Evolutionary conservation across 805 yeast genomes (phyloP).

Genomic region (Cyberlindnera maritima): DNA sequence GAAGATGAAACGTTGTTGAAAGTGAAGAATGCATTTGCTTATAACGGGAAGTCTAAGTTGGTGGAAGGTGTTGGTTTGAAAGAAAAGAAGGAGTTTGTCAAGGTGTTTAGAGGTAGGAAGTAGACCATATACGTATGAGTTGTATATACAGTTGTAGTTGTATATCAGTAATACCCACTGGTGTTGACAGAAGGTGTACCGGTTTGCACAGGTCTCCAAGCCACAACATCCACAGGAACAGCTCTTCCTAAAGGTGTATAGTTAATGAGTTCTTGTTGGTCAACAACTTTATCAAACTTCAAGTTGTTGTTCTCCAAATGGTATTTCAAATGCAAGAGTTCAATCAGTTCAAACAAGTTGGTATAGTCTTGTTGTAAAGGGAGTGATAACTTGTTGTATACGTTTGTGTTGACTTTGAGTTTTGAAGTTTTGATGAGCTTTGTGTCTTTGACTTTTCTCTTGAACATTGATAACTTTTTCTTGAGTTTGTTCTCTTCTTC

Average conservation of each 20-base stretch:
- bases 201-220: conserved; percentile 26
- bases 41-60: conserved; percentile 47
- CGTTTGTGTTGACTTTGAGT: conserved; percentile 8
- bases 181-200: too few species aligned
- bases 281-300: conserved; percentile 21
- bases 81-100: conserved; percentile 44
- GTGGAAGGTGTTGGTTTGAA: conserved; percentile 40
- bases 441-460: conserved; percentile 12
- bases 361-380: conserved; percentile 33
- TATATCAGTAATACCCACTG: conserved; percentile 8
- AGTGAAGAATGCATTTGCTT: conserved; percentile 34
- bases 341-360: conserved; percentile 39
- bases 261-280: conserved; percentile 10
- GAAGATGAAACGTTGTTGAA: conserved; percentile 25
- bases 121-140: too few species aligned
- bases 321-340: conserved; percentile 39
- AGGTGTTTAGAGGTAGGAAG: conserved; percentile 30
- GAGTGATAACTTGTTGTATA: conserved; percentile 8
- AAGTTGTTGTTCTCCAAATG: conserved; percentile 38
- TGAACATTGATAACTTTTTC: conserved; percentile 19
- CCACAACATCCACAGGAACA: conserved; percentile 18
- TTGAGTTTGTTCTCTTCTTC: conserved; percentile 13
- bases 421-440: neutral
- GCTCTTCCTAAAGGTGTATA: conserved; percentile 26
- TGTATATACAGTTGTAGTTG: too few species aligned